Evolutionary conservation across 805 yeast species (phyloP), one percentile per base, ranked within the genome.

Genomic region (Schizosaccharomyces cryophilus): DNA sequence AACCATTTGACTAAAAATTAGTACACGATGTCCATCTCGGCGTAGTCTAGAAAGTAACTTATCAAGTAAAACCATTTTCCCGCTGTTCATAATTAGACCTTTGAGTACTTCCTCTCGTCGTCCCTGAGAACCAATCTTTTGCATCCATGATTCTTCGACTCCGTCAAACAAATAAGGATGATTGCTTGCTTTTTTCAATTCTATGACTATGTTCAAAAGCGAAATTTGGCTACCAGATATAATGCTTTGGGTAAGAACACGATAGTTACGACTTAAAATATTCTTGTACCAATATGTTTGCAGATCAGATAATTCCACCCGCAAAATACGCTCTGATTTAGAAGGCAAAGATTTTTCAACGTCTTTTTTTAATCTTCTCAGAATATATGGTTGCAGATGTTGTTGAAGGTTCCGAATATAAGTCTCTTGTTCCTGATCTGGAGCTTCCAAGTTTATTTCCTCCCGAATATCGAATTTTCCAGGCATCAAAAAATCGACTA

Each of bases 1-100:
- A 31, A 93, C 99, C 99, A 93, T 93, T 71, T 93, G 99, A 19
- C 94, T 83, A 72, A 93, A 93, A 63, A 93, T 89, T 62, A 93
- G 76, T 3, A 93, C 98, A 64, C 99, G 78, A 69, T 93, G 99
- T 2, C 97, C 97, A 72, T 93, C 99, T 69, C 85, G 84, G 64
- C 82, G 80, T 68, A 93, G 76, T 64, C 95, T 78, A 3, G 87
- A 84, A 63, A 93, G 77, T 48, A 93, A 75, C 70, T 93, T 89
- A 72, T 93, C 99, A 60, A 93, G 74, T 59, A 93, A 76, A 5
- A 93, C 99, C 98, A 93, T 93, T 70, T 93, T 93, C 67, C 99
- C 99, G 6, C 95, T 86, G 19, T 94, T 86, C 98, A 93, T 93
- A 65, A 93, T 86, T 75, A 93, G 74, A 17, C 98, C 99, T 69